Conservation (phyloP, 805 yeast genomes). For the Candida khao-thaluensis region DNA sequence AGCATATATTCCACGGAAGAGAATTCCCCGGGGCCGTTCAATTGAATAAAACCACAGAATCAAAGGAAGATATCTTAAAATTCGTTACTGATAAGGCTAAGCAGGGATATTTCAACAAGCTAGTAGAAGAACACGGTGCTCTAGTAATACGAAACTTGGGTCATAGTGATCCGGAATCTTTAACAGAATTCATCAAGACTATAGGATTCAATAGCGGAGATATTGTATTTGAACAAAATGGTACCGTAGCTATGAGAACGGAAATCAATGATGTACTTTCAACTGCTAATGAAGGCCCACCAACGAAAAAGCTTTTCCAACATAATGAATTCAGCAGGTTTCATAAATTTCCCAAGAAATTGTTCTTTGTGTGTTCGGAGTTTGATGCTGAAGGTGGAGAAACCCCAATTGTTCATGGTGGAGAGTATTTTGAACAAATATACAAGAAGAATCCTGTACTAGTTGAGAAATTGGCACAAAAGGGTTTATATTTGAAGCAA, state of each 20-base stretch:
- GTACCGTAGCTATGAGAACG: constrained; percentile 26
- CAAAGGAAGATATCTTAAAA: constrained; percentile 2
- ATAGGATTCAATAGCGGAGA: constrained; percentile 17
- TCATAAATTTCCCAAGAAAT: constrained; percentile 20
- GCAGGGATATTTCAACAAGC: constrained; percentile 21
- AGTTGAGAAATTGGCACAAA: constrained; percentile 18
- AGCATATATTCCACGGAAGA: constrained; percentile 8
- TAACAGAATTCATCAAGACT: constrained; percentile 20
- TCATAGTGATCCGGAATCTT: constrained; percentile 15
- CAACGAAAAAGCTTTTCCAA: constrained; percentile 21
- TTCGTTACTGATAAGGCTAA: constrained; percentile 17
- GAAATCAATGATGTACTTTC: constrained; percentile 21
- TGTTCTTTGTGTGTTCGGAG: constrained; percentile 11
- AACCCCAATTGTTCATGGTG: constrained; percentile 34
- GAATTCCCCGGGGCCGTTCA: constrained; percentile 12
- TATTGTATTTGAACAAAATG: constrained; percentile 26
- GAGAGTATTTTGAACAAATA: constrained; percentile 24
- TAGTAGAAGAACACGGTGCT: constrained; percentile 26
- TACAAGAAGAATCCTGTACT: constrained; percentile 20
- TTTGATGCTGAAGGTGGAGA: constrained; percentile 25
- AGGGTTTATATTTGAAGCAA: constrained; percentile 26
- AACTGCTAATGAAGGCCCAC: constrained; percentile 34
- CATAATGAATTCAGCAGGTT: constrained; percentile 36
- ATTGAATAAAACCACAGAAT: not conserved
- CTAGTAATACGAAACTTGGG: constrained; percentile 25